Evolutionary conservation across 345 rosid species (phyloP), one percentile per base, ranked within the genome.

Genomic region (Sisymbrium irio): DNA sequence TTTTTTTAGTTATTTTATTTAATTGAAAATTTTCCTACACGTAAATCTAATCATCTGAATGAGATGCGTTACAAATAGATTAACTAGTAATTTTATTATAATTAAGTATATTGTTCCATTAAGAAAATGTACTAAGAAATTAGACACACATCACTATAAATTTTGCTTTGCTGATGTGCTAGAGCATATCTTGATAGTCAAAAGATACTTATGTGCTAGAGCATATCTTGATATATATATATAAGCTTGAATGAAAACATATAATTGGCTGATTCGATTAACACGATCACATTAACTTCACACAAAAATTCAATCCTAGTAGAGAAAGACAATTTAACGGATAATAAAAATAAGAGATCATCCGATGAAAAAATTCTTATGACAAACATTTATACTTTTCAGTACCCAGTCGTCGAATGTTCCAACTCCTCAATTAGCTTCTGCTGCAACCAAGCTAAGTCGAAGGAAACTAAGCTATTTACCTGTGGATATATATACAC

Each of bases 401-500:
- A 57, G 0, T 57, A 17, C 45, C 36, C 4, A 0, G 9, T 63
- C 1, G 42, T 33, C 0, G 37, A 51, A 50, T 60, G 65, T 57
- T 61, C 17, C 63, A 82, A 64, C 49, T 73, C 80, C 50, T 76
- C 79, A 4, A 33, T 72, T 47, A 85, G 41, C 71, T 81, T 82
- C 47, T 69, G 71, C 27, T 79, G 82, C 66, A 88, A 71, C 72
- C 71, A 63, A 62, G 65, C 9, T 53, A 68, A 49, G 75, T 83
- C 80, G 5, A 79, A 60, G 69, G 57, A 39, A 33, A 51, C 53
- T 9, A 65, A 33, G 61, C 83, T 80, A 61, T 59, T 71, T 3
- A 67, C 86, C 90, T 86, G 84, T 44, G 22, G 30, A 25, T 36
- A 56, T n/a, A 22, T 25, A 4, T 10, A 11, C 4, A 39, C 11